A percentile compares a stretch with the other conserved stretches of the same genome.
Conservation (phyloP, 1,139 yeast genomes). For the Lodderomyces beijingensis region DNA sequence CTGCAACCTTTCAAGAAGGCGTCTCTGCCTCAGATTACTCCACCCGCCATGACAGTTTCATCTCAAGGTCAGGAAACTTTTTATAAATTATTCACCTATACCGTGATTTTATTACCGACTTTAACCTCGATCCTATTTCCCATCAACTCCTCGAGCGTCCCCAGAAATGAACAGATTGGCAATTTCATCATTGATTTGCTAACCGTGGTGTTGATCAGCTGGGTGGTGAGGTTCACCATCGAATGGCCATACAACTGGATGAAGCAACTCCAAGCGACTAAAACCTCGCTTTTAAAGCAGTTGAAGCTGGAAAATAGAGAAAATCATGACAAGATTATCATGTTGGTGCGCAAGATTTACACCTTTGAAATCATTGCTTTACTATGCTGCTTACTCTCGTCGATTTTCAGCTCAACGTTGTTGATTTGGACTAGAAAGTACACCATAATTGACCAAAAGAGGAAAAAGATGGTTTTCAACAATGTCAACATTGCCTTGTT, state of each 20-base stretch:
- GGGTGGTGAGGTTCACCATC: constrained; percentile 23
- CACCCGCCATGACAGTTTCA: neutral
- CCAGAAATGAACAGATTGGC: constrained; percentile 15
- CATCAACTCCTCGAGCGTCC: constrained; percentile 5
- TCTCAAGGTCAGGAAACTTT: constrained; percentile 10
- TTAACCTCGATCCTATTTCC: constrained; percentile 14
- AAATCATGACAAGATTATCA: constrained; percentile 7
- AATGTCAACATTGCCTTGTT: constrained; percentile 29
- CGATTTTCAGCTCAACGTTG: constrained; percentile 20
- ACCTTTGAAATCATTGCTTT: constrained; percentile 23
- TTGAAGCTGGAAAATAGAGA: constrained; percentile 10
- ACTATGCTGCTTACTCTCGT: constrained; percentile 21
- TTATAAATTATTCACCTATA: constrained; percentile 12
- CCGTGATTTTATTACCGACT: constrained; percentile 13
- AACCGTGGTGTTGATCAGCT: constrained; percentile 24
- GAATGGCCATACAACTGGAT: constrained; percentile 40
- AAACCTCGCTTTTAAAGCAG: constrained; percentile 16
- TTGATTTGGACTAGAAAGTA: constrained; percentile 25
- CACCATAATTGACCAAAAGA: constrained; percentile 24
- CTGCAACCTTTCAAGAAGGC: neutral
- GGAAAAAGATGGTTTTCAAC: constrained; percentile 28
- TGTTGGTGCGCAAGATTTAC: constrained; percentile 15
- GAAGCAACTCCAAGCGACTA: constrained; percentile 20
- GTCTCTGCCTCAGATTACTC: neutral
- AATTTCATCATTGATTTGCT: constrained; percentile 25